Base-by-base conservation (phyloP, 306 rosid genomes). In the Medicago arabica region DNA sequence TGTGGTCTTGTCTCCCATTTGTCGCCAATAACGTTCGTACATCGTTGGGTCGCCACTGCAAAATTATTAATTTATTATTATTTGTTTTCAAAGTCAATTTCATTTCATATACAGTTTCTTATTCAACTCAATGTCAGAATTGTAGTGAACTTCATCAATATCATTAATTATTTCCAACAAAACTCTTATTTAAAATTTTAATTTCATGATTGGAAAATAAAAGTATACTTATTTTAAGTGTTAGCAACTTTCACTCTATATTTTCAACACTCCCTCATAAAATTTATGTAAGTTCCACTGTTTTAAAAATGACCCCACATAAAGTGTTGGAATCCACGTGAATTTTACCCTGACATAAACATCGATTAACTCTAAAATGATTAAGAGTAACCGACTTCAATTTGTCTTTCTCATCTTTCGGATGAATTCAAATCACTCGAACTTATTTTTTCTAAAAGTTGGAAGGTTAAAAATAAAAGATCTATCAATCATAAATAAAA, bases 31-130 rank as follows among this genome's bases (percentile, higher is more conserved):
- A 11, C 44, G 76, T 76, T 87, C 98, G 23, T 88, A 91, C 90
- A 88, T 82, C 7, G 84, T 94, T 11, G 98, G 98, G 50, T 94
- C 98, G 16, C 98, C 98, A 11, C 98, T 94, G 90, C 87, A 76
- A 38, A 60, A 9, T 7, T 50, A 17, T 34, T 62, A n/a, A 16
- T 16, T 58, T 2, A 23, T 5, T 5, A 5, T 11, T 55, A 54
- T 4, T 55, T 19, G 15, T 13, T 19, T 59, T 58, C 65, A 59
- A 25, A 59, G n/a, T 58, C 64, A 23, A 58, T 58, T 58, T 58
- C 64, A 23, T 23, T 23, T 23, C 28, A 23, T 23, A 3, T 17
- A 19, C 18, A 8, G 11, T 53, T 8, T 18, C 23, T 25, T 60
- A 60, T 14, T 60, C 11, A 55, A 69, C 70, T 51, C 62, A 69